These are phyloP conservation scores for Bacidia rubella DNA, from an alignment of 495 filamentous ascomycete species.

Conservation along the genomic window DNA sequence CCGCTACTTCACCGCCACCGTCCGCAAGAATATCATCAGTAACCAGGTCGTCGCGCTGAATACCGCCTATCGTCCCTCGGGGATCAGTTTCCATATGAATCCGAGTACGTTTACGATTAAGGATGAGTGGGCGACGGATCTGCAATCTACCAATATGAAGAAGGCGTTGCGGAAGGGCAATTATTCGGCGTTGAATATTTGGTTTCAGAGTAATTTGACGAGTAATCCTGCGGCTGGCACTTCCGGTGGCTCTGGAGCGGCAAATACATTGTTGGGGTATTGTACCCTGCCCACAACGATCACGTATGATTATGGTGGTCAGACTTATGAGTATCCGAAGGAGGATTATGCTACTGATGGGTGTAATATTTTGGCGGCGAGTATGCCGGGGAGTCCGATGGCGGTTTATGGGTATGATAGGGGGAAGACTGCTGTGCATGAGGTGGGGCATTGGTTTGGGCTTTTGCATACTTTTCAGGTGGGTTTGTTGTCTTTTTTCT, in stretches of 20 bases:
- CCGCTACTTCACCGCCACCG: slow-evolving; percentile 12
- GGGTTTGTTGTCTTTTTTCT: not conserved
- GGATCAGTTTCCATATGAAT: slow-evolving; percentile 44
- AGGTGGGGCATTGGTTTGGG: slow-evolving; percentile 48
- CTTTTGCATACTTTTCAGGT: slow-evolving; percentile 41
- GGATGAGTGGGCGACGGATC: slow-evolving; percentile 50
- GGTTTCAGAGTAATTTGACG: slow-evolving; percentile 37
- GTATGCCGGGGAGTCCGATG: slow-evolving; percentile 32
- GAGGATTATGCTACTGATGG: slow-evolving; percentile 35
- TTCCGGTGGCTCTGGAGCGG: not conserved
- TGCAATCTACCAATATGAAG: slow-evolving; percentile 51
- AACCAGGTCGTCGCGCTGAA: slow-evolving; percentile 32
- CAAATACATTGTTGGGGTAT: slow-evolving; percentile 10
- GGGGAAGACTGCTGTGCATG: slow-evolving; percentile 40
- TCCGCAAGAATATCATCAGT: slow-evolving; percentile 30
- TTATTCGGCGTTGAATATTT: slow-evolving; percentile 38
- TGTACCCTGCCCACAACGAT: slow-evolving; percentile 31
- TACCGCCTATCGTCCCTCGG: slow-evolving; percentile 28
- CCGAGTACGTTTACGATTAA: slow-evolving; percentile 61
- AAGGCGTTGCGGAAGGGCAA: slow-evolving; percentile 42
- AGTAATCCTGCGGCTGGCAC: not conserved
- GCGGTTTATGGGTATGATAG: slow-evolving; percentile 31
- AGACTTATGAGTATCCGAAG: slow-evolving; percentile 15
- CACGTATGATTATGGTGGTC: slow-evolving; percentile 24
- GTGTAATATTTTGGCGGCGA: slow-evolving; percentile 38